These are phyloP conservation scores for Ophiocordyceps camponoti-rufipedis DNA, from an alignment of 2,329 filamentous ascomycete genomes.

Conservation along the genomic window DNA sequence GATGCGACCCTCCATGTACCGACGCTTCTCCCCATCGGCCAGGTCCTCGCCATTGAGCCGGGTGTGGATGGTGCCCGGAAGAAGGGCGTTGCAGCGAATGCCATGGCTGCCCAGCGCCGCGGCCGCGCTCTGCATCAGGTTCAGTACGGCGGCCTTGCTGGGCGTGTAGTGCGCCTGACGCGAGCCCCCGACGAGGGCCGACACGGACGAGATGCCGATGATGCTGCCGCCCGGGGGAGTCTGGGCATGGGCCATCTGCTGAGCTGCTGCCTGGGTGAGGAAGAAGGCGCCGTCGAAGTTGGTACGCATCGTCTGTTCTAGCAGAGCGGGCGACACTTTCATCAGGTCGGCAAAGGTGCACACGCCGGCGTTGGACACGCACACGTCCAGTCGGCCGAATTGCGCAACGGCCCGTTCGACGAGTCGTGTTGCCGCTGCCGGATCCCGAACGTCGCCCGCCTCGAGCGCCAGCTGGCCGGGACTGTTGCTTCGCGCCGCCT, in stretches of 20 bases:
- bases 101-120: constrained; percentile 58
- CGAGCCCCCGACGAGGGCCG: constrained; percentile 59
- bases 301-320: constrained; percentile 52
- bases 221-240: constrained; percentile 57
- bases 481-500: no score
- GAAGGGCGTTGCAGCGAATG: constrained; percentile 67
- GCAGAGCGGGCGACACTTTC: constrained; percentile 51
- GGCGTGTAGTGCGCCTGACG: constrained; percentile 74
- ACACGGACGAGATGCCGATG: constrained; percentile 58
- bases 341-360: constrained; percentile 82
- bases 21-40: constrained; percentile 49
- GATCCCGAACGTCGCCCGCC: no score
- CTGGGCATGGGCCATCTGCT: constrained; percentile 54
- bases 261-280: constrained; percentile 65
- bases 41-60: constrained; percentile 74
- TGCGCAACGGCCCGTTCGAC: constrained; percentile 33
- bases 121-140: constrained; percentile 68
- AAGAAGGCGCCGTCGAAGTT: constrained; percentile 86
- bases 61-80: constrained; percentile 70
- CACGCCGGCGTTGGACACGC: constrained; percentile 77
- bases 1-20: constrained; percentile 67
- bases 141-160: constrained; percentile 68
- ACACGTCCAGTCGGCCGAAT: constrained; percentile 50
- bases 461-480: no score
- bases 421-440: no score